Base-by-base conservation (phyloP, 768 basidiomycete species). In the Auriscalpium vulgare region DNA sequence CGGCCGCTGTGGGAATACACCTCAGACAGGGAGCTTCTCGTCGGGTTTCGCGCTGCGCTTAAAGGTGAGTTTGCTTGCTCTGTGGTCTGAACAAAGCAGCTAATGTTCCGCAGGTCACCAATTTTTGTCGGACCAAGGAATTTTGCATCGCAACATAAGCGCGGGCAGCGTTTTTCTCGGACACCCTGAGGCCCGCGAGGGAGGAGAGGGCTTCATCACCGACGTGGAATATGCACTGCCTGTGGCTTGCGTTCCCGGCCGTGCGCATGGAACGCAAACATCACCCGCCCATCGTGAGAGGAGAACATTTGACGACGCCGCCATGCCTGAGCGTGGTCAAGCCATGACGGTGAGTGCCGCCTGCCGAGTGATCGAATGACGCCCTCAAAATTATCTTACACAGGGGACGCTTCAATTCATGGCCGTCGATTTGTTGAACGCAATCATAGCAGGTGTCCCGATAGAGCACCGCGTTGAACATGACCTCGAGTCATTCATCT, bases 401-500 rank as follows among this genome's bases (percentile, higher is more conserved):
- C 40, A 43, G 40, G 40, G 40, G 1, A 43, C 40, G 13, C 40
- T 43, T 13, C 40, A 43, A 43, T 43, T 43, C 40, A 43, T 14
- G 40, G 40, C 40, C 40, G 40, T 43, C 17, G 40, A 43, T 5
- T 13, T 43, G 13, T 6, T 43, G 8, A 17, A 43, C 1, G 40
- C 40, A 2, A 17, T 17, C 17, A 6, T 1, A 8, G 3, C 1
- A 14, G 17, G 17, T 8, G 14, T 14, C 14, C 40, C 13, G 17
- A 14, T 43, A 13, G 13, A 4, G 10, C 45, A 60, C 11, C 51
- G 61, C 6, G 47, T 45, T 3, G 21, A 40, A 10, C 51, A 62
- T 47, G 62, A 63, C 47, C 34, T 63, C 44, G 62, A 63, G 38
- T 63, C 60, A 2, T 55, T 59, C 47, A 29, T 59, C 1, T 62